These are phyloP conservation scores for Trichoderma orchidacearum DNA, from an alignment of 495 filamentous ascomycete genomes.

Conservation along the genomic window DNA sequence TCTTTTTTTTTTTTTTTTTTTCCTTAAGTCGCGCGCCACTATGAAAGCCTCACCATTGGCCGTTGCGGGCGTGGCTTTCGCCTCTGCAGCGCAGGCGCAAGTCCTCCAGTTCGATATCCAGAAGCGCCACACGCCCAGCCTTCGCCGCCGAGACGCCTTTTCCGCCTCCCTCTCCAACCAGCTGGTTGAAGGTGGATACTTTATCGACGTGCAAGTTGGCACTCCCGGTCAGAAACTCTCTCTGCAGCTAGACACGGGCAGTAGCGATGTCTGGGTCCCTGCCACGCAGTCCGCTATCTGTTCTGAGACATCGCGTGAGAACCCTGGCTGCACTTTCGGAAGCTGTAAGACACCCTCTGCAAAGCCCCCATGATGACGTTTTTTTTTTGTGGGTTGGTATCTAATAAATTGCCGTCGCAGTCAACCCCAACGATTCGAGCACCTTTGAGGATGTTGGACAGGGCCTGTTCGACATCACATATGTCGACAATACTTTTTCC, in stretches of 20 bases:
- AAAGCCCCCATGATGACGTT: slow-evolving; percentile 6
- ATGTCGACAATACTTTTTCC: slow-evolving; percentile 69
- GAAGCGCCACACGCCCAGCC: slow-evolving; percentile 9
- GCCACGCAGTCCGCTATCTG: slow-evolving; percentile 48
- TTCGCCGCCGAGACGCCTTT: slow-evolving; percentile 18
- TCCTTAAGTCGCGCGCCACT: neutral
- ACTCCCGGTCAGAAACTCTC: slow-evolving; percentile 54
- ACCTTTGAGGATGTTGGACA: slow-evolving; percentile 50
- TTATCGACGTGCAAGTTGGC: slow-evolving; percentile 53
- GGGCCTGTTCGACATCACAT: slow-evolving; percentile 71
- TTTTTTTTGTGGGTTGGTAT: neutral
- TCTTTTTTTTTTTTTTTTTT: neutral
- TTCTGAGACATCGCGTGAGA: slow-evolving; percentile 6
- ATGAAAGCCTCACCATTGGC: slow-evolving; percentile 16
- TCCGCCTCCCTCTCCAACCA: slow-evolving; percentile 28
- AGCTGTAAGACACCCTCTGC: slow-evolving; percentile 31
- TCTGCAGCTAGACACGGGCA: slow-evolving; percentile 70
- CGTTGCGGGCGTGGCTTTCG: slow-evolving; percentile 15
- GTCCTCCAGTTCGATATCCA: slow-evolving; percentile 30
- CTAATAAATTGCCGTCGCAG: slow-evolving; percentile 24
- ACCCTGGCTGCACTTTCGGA: slow-evolving; percentile 28
- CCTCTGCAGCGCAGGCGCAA: slow-evolving; percentile 16
- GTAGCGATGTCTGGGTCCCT: slow-evolving; percentile 84
- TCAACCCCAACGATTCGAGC: slow-evolving; percentile 47
- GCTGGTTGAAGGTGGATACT: slow-evolving; percentile 43